Evolutionary conservation across 2,329 filamentous ascomycete genomes (phyloP).

Genomic region (Aspergillus ochraceus): DNA sequence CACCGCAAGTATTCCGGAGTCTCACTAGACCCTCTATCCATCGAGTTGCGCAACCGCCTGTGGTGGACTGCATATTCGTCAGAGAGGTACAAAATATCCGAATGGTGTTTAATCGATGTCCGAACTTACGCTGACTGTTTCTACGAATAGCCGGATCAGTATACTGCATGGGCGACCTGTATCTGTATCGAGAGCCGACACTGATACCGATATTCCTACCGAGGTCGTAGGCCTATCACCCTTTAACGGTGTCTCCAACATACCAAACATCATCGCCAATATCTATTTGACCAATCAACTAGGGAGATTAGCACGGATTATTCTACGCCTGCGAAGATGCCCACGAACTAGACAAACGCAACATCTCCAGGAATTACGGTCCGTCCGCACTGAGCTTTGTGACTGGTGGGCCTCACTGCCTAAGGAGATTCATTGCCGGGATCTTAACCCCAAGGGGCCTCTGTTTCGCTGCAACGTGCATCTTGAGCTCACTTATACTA

Average conservation of each 20-base stretch:
- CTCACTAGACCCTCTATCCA: conserved; percentile 42
- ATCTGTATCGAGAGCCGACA: conserved; percentile 50
- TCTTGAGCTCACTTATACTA: conserved; percentile 48
- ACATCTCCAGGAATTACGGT: conserved; percentile 29
- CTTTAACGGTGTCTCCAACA: conserved; percentile 34
- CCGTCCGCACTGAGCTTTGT: conserved; percentile 26
- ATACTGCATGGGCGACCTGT: conserved; percentile 53
- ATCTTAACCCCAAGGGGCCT: conserved; percentile 34
- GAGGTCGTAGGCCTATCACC: conserved; percentile 41
- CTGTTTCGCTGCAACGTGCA: conserved; percentile 48
- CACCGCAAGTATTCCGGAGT: conserved; percentile 48
- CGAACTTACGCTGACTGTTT: neutral
- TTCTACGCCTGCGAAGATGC: conserved; percentile 29
- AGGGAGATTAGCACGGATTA: conserved; percentile 29
- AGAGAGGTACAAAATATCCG: conserved; percentile 43
- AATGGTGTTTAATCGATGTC: neutral
- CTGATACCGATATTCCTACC: conserved; percentile 51
- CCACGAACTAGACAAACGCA: conserved; percentile 25
- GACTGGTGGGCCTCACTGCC: conserved; percentile 34
- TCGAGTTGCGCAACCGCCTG: conserved; percentile 53
- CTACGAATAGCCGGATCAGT: conserved; percentile 45
- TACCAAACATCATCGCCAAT: conserved; percentile 43
- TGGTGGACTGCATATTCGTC: conserved; percentile 56
- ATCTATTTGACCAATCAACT: conserved; percentile 39
- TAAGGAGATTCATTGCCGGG: conserved; percentile 26